Evolutionary conservation across 768 basidiomycete species (phyloP), one percentile per base, ranked within the genome.

Genomic region (Suillus alpinus): DNA sequence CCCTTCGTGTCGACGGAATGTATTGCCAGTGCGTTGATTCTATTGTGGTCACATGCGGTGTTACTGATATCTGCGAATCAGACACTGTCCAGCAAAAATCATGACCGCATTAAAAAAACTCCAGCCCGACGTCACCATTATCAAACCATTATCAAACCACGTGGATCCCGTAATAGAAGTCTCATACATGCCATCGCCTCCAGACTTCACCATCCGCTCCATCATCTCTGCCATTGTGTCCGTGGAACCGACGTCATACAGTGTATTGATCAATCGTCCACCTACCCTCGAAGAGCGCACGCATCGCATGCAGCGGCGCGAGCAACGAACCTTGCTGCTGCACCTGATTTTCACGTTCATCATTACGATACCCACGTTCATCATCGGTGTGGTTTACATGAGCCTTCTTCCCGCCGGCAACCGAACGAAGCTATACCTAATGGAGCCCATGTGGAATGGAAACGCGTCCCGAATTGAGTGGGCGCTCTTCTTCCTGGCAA

Each of bases 371-470:
- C 92, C 92, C 0, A 86, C 91, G 0, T 89, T 95, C 71, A 76
- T 94, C 62, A 84, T 94, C 61, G 87, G 83, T 2, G 82, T 94
- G 58, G 85, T 92, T 9, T 91, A 84, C 66, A 91, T 89, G 88
- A 82, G 80, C 32, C 76, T 94, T 31, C 77, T 92, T 5, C 78
- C 81, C 7, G 69, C 76, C 6, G 67, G 71, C 12, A 80, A 85
- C 59, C 23, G 73, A 0, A 77, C 77, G 26, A 84, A 82, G 59
- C 66, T 56, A 55, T 89, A 77, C 68, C 77, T 88, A 47, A 81
- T 85, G 78, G 63, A 75, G 59, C 81, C 82, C 2, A 81, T 89
- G 66, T 89, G 88, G 89, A 71, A 76, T 0, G 87, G 88, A 37
- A 84, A 86, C 55, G 79, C 79, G 0, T 80, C 86, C 1, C 75